phyloP scores from a whole-genome alignment of 208 protist species.

The Acanthamoeba lenticulata region DNA sequence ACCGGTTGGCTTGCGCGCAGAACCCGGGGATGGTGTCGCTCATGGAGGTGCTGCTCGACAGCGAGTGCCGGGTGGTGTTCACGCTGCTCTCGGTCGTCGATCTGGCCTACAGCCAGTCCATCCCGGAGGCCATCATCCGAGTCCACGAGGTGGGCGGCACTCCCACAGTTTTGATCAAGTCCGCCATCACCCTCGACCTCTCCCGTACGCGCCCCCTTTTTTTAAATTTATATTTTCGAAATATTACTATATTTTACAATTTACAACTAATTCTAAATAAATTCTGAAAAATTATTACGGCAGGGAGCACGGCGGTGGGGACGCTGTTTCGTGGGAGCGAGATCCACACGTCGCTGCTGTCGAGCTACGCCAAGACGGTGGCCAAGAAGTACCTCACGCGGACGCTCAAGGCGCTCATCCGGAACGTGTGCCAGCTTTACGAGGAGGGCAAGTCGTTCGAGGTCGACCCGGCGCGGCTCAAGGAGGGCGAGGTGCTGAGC shows the following conservation, averaged over 20 bases:
- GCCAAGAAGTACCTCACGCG: conserved; percentile 30
- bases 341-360: conserved; percentile 23
- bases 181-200: conserved; percentile 48
- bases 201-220: not conserved
- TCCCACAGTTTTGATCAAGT: conserved; percentile 7
- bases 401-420: conserved; percentile 26
- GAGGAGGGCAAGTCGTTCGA: conserved; percentile 39
- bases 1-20: not conserved
- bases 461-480: conserved; percentile 1
- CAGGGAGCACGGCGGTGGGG: conserved; percentile 40
- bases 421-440: conserved; percentile 7
- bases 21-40: conserved; percentile 39
- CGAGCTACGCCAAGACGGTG: conserved; percentile 40
- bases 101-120: not conserved
- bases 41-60: not conserved
- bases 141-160: conserved; percentile 16
- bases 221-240: not conserved
- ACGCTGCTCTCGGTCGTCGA: conserved; percentile 15
- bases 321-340: conserved; percentile 56
- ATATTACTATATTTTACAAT: no score
- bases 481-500: not conserved
- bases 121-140: conserved; percentile 6
- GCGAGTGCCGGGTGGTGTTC: not conserved
- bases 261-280: no score
- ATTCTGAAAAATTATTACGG: not conserved